Base-by-base conservation (phyloP, 305 asterid genomes). In the Stenogyne calaminthoides region DNA sequence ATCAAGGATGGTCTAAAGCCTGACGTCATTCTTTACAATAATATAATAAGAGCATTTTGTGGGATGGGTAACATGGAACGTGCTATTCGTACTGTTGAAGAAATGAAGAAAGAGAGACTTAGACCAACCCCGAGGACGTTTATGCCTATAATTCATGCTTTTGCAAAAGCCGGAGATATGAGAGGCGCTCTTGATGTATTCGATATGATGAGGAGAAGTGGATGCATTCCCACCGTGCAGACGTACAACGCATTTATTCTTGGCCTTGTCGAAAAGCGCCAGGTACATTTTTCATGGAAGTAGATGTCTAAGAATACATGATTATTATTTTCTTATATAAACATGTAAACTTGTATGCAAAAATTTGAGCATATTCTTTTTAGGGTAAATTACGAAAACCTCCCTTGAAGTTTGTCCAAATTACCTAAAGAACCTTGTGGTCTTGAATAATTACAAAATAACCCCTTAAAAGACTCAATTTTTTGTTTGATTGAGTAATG, bases 31-130 rank as follows among this genome's bases (percentile, higher is more conserved):
- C 99, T 92, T 66, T 95, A 92, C 82, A 92, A 95, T 65, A 89
- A 90, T 84, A 90, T 91, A 70, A 83, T 95, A 73, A 77, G 76
- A 78, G 97, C 98, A 68, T 95, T 95, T 77, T 95, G 99, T 80
- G 96, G 96, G 70, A 92, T 95, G 97, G 98, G 93, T 51, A 90
- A 88, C 82, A 79, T 87, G 81, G 99, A 91, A 58, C 97, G 98
- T 60, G 99, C 99, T 69, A 67, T 92, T 79, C 72, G 96, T 68
- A 92, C 88, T 7, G 85, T 95, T 27, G 98, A 92, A 64, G 91
- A 90, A 81, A 95, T 95, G 99, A 91, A 85, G 76, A 95, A 73
- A 83, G 84, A 78, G 71, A 90, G 97, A 76, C 85, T 76, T 64
- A 88, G 85, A 69, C 99, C 97, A 27, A 85, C 92, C 54, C 68